Conservation (phyloP, 768 basidiomycete genomes). For the Tylopilus balloui region DNA sequence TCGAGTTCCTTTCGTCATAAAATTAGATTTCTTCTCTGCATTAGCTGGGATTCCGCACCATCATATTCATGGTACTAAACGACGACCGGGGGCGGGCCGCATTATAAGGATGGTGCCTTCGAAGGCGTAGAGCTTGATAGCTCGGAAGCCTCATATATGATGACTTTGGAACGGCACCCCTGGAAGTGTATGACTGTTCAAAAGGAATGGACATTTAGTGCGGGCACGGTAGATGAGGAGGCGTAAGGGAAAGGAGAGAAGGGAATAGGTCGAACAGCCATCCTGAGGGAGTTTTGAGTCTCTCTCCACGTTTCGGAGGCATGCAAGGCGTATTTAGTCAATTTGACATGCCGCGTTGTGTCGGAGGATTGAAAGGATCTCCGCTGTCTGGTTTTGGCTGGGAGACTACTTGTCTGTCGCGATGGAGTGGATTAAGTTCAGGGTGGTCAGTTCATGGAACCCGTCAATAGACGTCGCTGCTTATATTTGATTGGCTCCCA, state of each 20-base stretch:
- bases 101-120: conserved; percentile 24
- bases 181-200: conserved; percentile 9
- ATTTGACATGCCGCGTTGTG: conserved; percentile 25
- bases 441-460: conserved; percentile 10
- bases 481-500: conserved; percentile 15
- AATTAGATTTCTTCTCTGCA: conserved; percentile 4
- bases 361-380: conserved; percentile 17
- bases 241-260: background rate
- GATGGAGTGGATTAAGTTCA: conserved; percentile 9
- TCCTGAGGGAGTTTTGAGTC: conserved; percentile 11
- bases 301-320: conserved; percentile 25
- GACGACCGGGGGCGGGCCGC: background rate
- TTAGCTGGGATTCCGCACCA: conserved; percentile 5
- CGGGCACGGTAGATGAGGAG: background rate
- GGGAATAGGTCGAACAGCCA: conserved; percentile 7
- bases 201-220: conserved; percentile 21
- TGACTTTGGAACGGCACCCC: conserved; percentile 2
- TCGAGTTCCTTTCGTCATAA: conserved; percentile 10
- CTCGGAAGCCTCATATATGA: conserved; percentile 23
- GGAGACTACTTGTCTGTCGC: conserved; percentile 10
- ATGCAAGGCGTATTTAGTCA: conserved; percentile 15
- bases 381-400: conserved; percentile 24
- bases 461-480: conserved; percentile 5
- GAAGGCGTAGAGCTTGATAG: conserved; percentile 14
- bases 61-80: background rate